phyloP scores from a whole-genome alignment of 345 rosid genomes.

The Eucalyptus grandis region DNA sequence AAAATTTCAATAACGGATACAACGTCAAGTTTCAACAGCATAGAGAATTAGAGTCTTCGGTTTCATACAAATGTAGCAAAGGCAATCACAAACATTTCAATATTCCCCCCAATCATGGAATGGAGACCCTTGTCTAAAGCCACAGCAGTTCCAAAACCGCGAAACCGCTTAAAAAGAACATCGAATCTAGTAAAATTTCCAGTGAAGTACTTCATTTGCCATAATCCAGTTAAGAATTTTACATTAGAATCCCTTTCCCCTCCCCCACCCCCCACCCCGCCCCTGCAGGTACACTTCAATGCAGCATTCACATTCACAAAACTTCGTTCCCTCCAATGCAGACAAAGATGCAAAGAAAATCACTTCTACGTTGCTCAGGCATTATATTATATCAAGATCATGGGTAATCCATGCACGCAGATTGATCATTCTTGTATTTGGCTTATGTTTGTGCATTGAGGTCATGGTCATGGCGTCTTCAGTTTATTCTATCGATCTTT shows the following conservation, averaged over 20 bases:
- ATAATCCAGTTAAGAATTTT: background rate
- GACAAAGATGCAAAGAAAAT: too few relatives aligned
- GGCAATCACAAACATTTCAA: background rate
- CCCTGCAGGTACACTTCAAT: background rate
- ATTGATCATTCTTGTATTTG: background rate
- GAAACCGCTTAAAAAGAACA: background rate
- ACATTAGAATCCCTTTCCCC: background rate
- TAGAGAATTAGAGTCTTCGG: background rate
- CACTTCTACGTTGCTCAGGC: too few relatives aligned
- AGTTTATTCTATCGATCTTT: background rate
- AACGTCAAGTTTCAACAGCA: background rate
- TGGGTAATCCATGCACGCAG: background rate
- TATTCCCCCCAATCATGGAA: background rate
- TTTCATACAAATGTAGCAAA: background rate
- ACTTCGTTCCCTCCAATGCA: too few relatives aligned
- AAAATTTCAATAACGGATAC: background rate
- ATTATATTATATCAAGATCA: background rate
- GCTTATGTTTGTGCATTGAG: background rate
- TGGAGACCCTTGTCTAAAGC: background rate
- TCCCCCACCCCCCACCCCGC: too few relatives aligned
- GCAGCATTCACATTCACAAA: too few relatives aligned
- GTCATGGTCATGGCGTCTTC: background rate
- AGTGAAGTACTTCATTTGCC: background rate
- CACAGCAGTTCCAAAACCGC: background rate
- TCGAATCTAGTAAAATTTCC: background rate